Base-by-base conservation (phyloP, 768 basidiomycete genomes). In the Leucocoprinus leucothites region DNA sequence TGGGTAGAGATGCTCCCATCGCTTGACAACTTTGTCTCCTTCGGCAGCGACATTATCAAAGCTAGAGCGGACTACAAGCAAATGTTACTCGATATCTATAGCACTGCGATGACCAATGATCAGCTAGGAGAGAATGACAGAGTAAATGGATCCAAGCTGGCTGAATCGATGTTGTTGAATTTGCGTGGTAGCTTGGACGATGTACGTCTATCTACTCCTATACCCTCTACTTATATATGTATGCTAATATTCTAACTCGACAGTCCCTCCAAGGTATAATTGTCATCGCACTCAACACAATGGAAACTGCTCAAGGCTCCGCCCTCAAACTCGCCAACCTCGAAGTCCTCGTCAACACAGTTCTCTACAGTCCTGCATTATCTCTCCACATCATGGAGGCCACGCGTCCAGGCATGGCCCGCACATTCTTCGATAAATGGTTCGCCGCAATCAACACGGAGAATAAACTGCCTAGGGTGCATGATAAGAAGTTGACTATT, bases 21-120 rank as follows among this genome's bases (percentile, higher is more conserved):
- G 3, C 69, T 96, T 53, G 90, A 93, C 74, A 95, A 94, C 76
- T 91, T 92, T 65, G 76, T 96, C 51, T 90, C 89, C 13, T 94
- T 83, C 64, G 93, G 93, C 14, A 75, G 81, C 22, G 89, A 92
- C 13, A 72, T 84, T 14, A 85, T 95, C 71, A 85, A 89, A 63
- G 65, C 79, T 21, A 85, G 82, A 46, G 68, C 81, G 1, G 88
- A 91, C 61, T 94, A 95, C 71, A 80, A 82, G 63, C 80, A 82
- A 61, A 91, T 90, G 81, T 70, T 87, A 31, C 72, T 94, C 48
- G 91, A 95, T 64, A 89, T 95, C 61, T 96, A 91, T 67, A 83
- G 82, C 35, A 87, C 83, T 1, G 75, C 86, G 24, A 83, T 94
- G 67, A 82, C 77, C 3, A 85, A 79, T 61, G 73, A 79, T 16